Evolutionary conservation across 2,329 filamentous ascomycete genomes (phyloP).

Genomic region (Colletotrichum orbiculare): DNA sequence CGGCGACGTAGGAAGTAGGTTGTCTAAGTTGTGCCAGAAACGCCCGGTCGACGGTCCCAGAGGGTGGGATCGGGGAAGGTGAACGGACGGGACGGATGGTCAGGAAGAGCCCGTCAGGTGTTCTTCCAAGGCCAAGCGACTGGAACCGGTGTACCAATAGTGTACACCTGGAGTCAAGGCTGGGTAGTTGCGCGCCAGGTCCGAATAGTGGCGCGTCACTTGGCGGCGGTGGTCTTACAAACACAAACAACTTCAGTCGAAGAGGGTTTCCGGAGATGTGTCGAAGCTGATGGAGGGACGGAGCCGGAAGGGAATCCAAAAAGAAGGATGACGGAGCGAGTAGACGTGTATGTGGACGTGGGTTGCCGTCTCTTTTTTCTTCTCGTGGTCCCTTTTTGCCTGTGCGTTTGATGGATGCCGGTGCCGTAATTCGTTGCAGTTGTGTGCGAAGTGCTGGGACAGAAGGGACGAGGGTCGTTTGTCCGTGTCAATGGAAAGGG

Average conservation of each 20-base stretch:
- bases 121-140: background rate
- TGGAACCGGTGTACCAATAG: no score
- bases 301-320: slow-evolving; percentile 26
- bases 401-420: background rate
- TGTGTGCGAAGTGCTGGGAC: no score
- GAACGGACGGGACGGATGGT: no score
- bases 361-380: slow-evolving; percentile 7
- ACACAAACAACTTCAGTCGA: slow-evolving; percentile 12
- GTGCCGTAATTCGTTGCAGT: background rate
- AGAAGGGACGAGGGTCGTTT: no score
- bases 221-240: background rate
- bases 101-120: background rate
- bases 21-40: no score
- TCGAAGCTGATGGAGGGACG: slow-evolving; percentile 26
- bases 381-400: background rate
- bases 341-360: background rate
- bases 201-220: background rate
- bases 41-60: no score
- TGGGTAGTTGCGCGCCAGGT: background rate
- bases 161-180: background rate
- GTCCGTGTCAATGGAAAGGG: background rate
- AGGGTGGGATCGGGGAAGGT: no score
- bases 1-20: background rate
- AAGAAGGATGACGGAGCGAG: background rate
- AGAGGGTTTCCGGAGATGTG: slow-evolving; percentile 1